Evolutionary conservation across 2,329 filamentous ascomycete species (phyloP), one percentile per base, ranked within the genome.

Genomic region (Calycina herbarum): DNA sequence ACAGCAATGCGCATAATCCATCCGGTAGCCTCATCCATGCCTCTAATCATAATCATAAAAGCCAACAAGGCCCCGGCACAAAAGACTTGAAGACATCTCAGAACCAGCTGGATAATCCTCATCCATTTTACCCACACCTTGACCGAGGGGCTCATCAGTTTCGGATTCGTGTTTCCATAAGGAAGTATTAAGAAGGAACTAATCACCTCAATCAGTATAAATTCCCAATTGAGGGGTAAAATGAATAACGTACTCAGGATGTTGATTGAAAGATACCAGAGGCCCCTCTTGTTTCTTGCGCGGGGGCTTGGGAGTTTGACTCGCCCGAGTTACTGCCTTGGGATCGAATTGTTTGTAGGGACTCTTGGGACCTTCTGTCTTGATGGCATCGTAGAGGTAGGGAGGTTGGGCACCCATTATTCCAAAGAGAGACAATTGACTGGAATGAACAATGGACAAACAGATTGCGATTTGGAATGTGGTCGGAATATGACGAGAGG

Each of bases 1-100:
- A 95, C 92, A 17, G 88, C 87, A 66, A 93, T 86, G 69, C 91
- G 84, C 78, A 95, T 83, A 60, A 95, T 86, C 89, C 91, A 96
- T 17, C 86, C 86, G 54, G 89, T 85, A 2, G 86, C 80, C 8
- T 79, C 77, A n/a, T 87, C 81, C 2, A 91, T 85, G 40, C 88
- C 85, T 70, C 84, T 88, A 67, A 97, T 86, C 67, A 94, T 84
- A 69, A 97, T 91, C 73, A 91, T 88, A 68, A 93, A 86, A 38
- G 90, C 85, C 57, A 97, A 79, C 15, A 93, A 78, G 0, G 91
- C 93, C 20, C 90, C 76, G 1, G 90, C 90, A 3, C 84, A 90
- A 27, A 92, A 72, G 57, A 95, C 77, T 73, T 92, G 84, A 29
- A 91, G 74, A 3, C 89, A 73, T 60, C 94, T 85, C 58, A 96